A percentile compares a stretch with the other conserved stretches of the same genome.
These are phyloP conservation scores for Phytophthora europaea DNA, from an alignment of 352 stramenopile species.

Conservation along the genomic window DNA sequence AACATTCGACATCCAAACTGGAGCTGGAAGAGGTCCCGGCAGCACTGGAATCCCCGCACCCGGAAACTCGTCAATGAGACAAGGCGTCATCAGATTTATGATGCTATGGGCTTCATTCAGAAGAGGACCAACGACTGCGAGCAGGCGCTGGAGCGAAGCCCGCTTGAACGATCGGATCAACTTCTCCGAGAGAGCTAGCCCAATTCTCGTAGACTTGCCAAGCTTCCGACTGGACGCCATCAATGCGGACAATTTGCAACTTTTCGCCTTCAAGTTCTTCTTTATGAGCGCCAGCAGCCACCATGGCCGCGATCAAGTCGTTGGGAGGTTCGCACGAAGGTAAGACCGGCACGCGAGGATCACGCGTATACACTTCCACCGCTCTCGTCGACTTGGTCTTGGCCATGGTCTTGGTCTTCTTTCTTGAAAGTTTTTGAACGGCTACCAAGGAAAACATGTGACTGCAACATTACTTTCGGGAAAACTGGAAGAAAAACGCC, in stretches of 20 bases:
- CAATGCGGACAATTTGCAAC: slow-evolving; percentile 6
- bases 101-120: slow-evolving; percentile 1
- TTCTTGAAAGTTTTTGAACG: too few relatives aligned
- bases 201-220: slow-evolving; percentile 5
- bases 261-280: slow-evolving; percentile 1
- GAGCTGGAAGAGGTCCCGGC: background rate
- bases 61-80: background rate
- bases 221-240: background rate
- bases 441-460: too few relatives aligned
- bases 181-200: slow-evolving; percentile 5
- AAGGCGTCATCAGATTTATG: background rate
- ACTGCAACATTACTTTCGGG: too few relatives aligned
- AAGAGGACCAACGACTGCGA: background rate
- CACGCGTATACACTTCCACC: background rate
- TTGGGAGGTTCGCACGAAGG: background rate
- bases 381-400: too few relatives aligned
- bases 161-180: background rate
- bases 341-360: background rate
- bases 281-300: slow-evolving; percentile 3
- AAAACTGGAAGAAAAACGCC: too few relatives aligned
- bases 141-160: background rate
- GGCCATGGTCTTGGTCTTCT: too few relatives aligned
- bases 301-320: slow-evolving; percentile 5
- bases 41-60: background rate
- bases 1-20: slow-evolving; percentile 1